Base-by-base conservation (phyloP, 257 asterid genomes). In the Misopates orontium region DNA sequence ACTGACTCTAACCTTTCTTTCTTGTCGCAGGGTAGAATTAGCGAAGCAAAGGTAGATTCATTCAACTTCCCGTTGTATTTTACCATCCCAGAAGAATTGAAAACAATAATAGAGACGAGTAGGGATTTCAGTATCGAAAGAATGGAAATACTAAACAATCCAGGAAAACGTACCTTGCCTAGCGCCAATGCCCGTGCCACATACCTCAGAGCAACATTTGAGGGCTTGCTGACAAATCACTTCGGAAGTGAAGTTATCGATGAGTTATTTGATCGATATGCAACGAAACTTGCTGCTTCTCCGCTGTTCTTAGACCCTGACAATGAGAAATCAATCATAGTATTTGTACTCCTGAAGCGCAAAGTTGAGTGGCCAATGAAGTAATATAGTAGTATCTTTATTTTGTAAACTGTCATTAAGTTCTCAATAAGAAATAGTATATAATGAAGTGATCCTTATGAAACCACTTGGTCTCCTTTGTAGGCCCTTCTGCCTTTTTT, bases 61-160 rank as follows among this genome's bases (percentile, higher is more conserved):
- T 77, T 74, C 74, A 74, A 77, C 54, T 48, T 77, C 36, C 80
- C 78, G 18, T 15, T 55, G 19, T 77, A 77, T 44, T 55, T 72
- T 5, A 59, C 76, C 18, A 53, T 67, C 41, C 64, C 66, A 18
- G 44, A 61, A 28, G 82, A 80, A 24, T 15, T 80, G 44, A 47
- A 58, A 39, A 32, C 28, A 5, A 39, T 69, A 19, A 62, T 77
- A 39, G 61, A 60, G 11, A 62, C 8, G 67, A 80, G 64, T 50
- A 22, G 59, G 0, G 24, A 8, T 47, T 80, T 74, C 62, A 69
- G 56, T 19, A 36, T 69, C 4, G 79, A 80, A 52, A 71, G n/a
- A 58, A 69, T 80, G 78, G 75, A 71, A 31, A 41, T 60, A 10
- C 47, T 60, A 9, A 52, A 61, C 45, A 60, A 66, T 66, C 71